Conservation (phyloP, 345 rosid species). For the Eucalyptus lansdowneana region DNA sequence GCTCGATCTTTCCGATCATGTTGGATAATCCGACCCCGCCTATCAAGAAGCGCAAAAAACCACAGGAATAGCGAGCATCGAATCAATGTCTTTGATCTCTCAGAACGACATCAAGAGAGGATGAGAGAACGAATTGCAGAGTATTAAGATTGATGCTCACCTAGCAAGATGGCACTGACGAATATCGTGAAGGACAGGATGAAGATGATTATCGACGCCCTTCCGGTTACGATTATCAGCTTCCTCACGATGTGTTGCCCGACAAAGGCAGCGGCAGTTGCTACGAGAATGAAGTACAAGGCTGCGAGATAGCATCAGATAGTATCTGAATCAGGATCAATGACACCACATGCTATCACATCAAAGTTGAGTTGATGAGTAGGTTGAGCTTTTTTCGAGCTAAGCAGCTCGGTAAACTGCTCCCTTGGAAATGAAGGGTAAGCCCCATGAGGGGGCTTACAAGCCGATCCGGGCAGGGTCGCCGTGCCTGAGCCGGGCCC, state of each 20-base stretch:
- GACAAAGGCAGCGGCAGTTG: not conserved
- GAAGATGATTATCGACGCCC: slow-evolving; percentile 6
- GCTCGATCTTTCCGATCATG: slow-evolving; percentile 9
- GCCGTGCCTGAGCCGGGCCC: no score
- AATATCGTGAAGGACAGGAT: slow-evolving; percentile 1
- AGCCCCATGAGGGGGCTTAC: no score
- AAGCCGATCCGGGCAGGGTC: no score
- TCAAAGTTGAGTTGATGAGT: not conserved
- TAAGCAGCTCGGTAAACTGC: no score
- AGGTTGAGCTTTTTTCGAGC: not conserved
- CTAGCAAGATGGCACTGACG: slow-evolving; percentile 5
- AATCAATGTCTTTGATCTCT: not conserved
- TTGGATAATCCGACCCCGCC: slow-evolving; percentile 14
- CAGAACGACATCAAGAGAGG: not conserved
- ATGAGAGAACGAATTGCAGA: not conserved
- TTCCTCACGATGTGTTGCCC: not conserved
- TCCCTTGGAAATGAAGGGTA: no score
- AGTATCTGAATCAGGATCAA: not conserved
- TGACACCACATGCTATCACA: not conserved
- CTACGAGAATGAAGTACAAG: slow-evolving; percentile 1
- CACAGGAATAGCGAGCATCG: no score
- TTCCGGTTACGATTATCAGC: not conserved
- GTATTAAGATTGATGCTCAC: not conserved
- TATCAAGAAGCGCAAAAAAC: not conserved
- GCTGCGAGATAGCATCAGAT: not conserved